Evolutionary conservation across 75 land plant genomes (phyloP).

Genomic region (Azolla pinnata): DNA sequence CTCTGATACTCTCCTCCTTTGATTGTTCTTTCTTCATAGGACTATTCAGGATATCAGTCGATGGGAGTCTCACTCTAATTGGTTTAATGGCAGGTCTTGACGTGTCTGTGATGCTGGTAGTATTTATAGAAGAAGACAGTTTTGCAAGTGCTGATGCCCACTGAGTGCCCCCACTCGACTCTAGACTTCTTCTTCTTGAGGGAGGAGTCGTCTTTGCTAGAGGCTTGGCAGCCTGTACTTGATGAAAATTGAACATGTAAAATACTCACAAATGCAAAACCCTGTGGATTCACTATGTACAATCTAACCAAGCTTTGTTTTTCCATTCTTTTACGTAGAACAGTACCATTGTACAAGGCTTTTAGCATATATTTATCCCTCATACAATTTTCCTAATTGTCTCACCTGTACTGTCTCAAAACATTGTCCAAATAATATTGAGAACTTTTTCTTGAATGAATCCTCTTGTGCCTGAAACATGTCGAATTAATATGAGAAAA

Average conservation of each 20-base stretch:
- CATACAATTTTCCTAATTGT: too few relatives aligned
- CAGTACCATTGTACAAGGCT: too few relatives aligned
- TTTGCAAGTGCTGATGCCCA: conserved; percentile 85
- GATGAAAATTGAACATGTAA: too few relatives aligned
- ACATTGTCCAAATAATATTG: too few relatives aligned
- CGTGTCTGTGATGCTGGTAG: conserved; percentile 33
- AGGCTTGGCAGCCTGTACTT: too few relatives aligned
- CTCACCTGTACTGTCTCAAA: too few relatives aligned
- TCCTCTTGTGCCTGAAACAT: conserved; percentile 63
- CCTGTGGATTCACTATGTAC: too few relatives aligned
- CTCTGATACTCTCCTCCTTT: conserved; percentile 1
- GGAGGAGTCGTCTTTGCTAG: conserved; percentile 1
- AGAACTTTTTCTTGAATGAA: conserved; percentile 68
- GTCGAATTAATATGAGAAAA: not conserved
- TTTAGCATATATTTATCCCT: too few relatives aligned
- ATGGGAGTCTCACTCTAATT: conserved; percentile 2
- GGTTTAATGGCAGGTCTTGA: conserved; percentile 32
- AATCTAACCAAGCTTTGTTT: too few relatives aligned
- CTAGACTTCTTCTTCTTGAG: conserved; percentile 27
- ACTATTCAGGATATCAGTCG: not conserved
- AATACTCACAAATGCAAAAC: too few relatives aligned
- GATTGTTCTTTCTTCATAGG: not conserved
- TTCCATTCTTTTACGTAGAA: too few relatives aligned
- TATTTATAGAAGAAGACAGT: conserved; percentile 53
- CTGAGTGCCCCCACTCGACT: conserved; percentile 56